Base-by-base conservation (phyloP, 2,329 filamentous ascomycete genomes). In the Cladosporium sp. region DNA sequence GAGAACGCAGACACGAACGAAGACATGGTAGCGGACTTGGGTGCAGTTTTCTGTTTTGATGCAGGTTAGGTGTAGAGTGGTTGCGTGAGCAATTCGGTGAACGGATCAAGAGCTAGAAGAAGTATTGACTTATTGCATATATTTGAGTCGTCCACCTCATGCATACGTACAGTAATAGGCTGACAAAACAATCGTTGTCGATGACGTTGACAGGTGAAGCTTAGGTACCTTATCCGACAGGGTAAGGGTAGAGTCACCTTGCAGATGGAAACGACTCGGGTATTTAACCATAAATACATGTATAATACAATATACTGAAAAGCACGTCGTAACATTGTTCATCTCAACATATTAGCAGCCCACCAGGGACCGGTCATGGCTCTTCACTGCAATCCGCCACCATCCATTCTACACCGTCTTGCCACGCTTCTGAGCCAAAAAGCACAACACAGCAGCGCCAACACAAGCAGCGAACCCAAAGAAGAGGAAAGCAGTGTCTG, bases 401-500 rank as follows among this genome's bases (percentile, higher is more conserved):
- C 3, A 15, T 26, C 55, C 3, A 15, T 26, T 49, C 54, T 30
- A 54, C 21, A 30, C 61, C 44, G 58, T 54, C 18, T 21, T 41
- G 15, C 65, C 64, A 32, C 64, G 65, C 57, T 63, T 65, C 12
- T 64, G 55, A 8, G 59, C 64, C 36, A 67, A n/a, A 21, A 59
- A 67, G 64, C 65, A 64, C 24, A 70, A 32, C 15, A 57, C 66
- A 5, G 68, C 68, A 30, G 68, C 69, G 26, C 62, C 66, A 10
- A 69, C 30, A 59, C 62, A 63, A 26, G 66, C 61, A 24, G 65
- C 57, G 58, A 68, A 71, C 2, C 57, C 69, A 14, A 74, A 63
- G 54, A 73, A 73, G 60, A 72, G 64, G 58, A 74, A 74, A 14
- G 66, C 72, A 32, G 69, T 44, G 54, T 73, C 70, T 2, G 72